Percentiles rank a stretch among this genome's conserved stretches.
phyloP scores from a whole-genome alignment of 768 basidiomycete genomes.

The Boletus vermiculosoides region DNA sequence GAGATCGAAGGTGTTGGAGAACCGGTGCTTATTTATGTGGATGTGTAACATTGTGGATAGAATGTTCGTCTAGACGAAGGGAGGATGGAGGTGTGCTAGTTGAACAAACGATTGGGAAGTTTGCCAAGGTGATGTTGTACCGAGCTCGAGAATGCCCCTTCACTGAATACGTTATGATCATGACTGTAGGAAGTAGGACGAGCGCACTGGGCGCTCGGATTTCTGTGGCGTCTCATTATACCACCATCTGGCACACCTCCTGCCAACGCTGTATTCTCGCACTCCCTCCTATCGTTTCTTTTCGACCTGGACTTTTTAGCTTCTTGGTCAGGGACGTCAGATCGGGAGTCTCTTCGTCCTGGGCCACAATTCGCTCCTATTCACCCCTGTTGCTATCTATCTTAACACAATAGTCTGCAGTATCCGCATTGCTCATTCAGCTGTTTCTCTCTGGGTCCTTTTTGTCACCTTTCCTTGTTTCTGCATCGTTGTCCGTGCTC shows the following conservation, averaged over 20 bases:
- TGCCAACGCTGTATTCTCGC: conserved; percentile 1
- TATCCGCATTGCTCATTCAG: conserved; percentile 24
- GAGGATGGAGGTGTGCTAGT: conserved; percentile 15
- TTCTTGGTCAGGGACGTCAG: conserved; percentile 14
- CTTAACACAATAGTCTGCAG: conserved; percentile 25
- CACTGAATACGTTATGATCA: conserved; percentile 21
- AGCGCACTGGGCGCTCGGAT: conserved; percentile 9
- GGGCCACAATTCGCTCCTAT: conserved; percentile 15
- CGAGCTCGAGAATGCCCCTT: conserved; percentile 16
- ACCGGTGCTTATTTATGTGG: conserved; percentile 92
- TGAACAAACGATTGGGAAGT: conserved; percentile 12
- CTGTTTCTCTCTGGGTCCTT: conserved; percentile 21
- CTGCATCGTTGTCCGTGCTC: conserved; percentile 25
- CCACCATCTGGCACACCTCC: conserved; percentile 10
- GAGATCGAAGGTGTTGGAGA: conserved; percentile 98
- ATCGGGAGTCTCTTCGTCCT: conserved; percentile 22
- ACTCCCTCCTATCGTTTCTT: conserved; percentile 12
- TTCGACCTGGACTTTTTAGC: conserved; percentile 15
- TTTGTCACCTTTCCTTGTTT: conserved; percentile 24
- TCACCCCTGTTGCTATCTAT: conserved; percentile 26
- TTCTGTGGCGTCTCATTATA: conserved; percentile 23
- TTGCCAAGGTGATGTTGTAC: conserved; percentile 31
- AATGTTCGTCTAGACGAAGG: conserved; percentile 20
- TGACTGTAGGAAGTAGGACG: conserved; percentile 19
- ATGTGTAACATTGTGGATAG: conserved; percentile 41